These are phyloP conservation scores for Pythium phragmitis DNA, from an alignment of 352 stramenopile species.

Conservation along the genomic window DNA sequence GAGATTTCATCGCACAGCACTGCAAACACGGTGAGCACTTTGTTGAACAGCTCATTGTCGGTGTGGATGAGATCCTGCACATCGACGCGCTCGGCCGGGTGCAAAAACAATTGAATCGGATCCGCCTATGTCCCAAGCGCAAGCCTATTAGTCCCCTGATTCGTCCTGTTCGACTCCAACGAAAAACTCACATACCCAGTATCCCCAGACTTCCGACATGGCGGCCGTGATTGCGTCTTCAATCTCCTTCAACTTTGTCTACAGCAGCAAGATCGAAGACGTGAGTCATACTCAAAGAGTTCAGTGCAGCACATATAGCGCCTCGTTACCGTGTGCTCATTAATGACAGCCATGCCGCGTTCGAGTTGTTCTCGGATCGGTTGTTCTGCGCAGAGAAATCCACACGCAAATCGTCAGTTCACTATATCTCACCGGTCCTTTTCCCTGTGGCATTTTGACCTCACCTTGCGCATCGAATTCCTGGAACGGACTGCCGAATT, in stretches of 20 bases:
- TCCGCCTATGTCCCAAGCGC: conserved; percentile 44
- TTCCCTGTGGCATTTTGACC: not conserved
- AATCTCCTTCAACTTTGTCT: conserved; percentile 87
- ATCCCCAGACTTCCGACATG: conserved; percentile 90
- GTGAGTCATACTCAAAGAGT: not conserved
- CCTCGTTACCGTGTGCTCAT: conserved; percentile 73
- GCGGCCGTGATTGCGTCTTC: conserved; percentile 82
- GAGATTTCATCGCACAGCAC: conserved; percentile 90
- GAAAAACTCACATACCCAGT: conserved; percentile 56
- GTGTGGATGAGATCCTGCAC: conserved; percentile 88
- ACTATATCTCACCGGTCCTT: not conserved
- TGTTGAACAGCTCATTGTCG: conserved; percentile 90
- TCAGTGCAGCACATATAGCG: not conserved
- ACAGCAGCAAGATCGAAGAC: not conserved
- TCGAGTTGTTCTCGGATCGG: conserved; percentile 83
- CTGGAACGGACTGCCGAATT: conserved; percentile 73
- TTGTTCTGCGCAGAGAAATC: conserved; percentile 42
- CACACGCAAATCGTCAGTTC: not conserved
- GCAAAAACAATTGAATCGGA: conserved; percentile 78
- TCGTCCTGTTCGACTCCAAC: not conserved
- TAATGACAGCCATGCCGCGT: conserved; percentile 80
- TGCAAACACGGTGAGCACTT: conserved; percentile 87
- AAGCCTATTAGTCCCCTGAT: not conserved
- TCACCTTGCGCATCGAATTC: conserved; percentile 81
- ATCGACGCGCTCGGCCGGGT: conserved; percentile 83